Evolutionary conservation across 371 early-diverging fungal species (phyloP).

Genomic region (Blakeslea trispora): DNA sequence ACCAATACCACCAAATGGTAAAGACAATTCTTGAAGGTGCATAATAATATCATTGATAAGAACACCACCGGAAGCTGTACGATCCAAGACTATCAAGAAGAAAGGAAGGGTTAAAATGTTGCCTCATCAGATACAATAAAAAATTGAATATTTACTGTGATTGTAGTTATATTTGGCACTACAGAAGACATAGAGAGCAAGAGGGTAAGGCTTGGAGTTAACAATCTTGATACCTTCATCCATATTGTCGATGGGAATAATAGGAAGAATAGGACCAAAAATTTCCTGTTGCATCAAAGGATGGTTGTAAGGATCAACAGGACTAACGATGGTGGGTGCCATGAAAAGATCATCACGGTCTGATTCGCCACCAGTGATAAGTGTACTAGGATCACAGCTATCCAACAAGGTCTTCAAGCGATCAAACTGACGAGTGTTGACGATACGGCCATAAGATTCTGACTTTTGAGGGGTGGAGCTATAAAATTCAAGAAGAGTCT

Average conservation of each 20-base stretch:
- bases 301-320: constrained; percentile 52
- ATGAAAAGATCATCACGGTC: constrained; percentile 63
- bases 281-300: constrained; percentile 76
- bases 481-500: constrained; percentile 52
- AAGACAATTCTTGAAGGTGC: constrained; percentile 48
- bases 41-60: constrained; percentile 75
- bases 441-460: constrained; percentile 67
- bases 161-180: constrained; percentile 38
- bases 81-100: constrained; percentile 35
- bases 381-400: constrained; percentile 37
- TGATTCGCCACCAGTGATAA: constrained; percentile 58
- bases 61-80: constrained; percentile 68
- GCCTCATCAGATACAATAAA: not conserved
- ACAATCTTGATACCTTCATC: constrained; percentile 72
- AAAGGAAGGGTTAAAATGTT: constrained; percentile 2
- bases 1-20: constrained; percentile 91
- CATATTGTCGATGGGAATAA: constrained; percentile 70
- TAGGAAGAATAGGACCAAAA: constrained; percentile 78
- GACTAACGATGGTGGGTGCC: constrained; percentile 66
- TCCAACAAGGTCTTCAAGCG: constrained; percentile 67
- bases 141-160: constrained; percentile 25
- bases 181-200: constrained; percentile 70
- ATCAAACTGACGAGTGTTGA: constrained; percentile 68
- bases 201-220: constrained; percentile 54
- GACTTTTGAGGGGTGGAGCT: constrained; percentile 52